Evolutionary conservation across 805 yeast genomes (phyloP).

Genomic region (Metschnikowia proteae): DNA sequence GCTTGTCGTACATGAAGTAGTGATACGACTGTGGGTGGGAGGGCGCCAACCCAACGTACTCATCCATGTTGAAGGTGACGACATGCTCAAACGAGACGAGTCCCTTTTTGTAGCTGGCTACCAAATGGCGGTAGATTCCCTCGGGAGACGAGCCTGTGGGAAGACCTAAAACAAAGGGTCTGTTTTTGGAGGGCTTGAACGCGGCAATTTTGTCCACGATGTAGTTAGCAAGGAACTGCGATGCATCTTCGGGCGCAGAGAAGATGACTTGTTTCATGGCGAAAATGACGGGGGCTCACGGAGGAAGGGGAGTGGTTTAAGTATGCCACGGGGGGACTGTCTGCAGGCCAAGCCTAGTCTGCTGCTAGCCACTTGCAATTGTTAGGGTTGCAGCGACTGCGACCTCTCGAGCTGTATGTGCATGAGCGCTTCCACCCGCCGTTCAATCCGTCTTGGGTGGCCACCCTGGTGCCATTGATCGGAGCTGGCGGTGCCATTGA

Average conservation of each 20-base stretch:
- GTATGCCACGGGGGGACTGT: background rate
- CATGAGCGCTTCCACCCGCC: background rate
- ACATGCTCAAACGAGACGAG: slow-evolving; percentile 47
- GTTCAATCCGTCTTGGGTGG: background rate
- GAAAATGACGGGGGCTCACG: too few species aligned
- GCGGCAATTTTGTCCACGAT: slow-evolving; percentile 41
- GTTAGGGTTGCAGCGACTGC: background rate
- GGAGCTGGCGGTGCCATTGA: background rate
- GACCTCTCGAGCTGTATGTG: background rate
- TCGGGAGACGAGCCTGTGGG: slow-evolving; percentile 65
- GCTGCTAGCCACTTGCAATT: background rate
- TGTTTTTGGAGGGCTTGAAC: slow-evolving; percentile 41
- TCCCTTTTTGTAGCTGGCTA: slow-evolving; percentile 41
- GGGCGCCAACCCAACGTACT: slow-evolving; percentile 49
- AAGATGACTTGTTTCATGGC: slow-evolving; percentile 23
- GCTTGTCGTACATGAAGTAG: slow-evolving; percentile 53
- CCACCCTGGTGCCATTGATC: background rate
- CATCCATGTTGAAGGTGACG: slow-evolving; percentile 62
- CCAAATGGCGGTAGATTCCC: slow-evolving; percentile 46
- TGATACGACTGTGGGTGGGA: slow-evolving; percentile 50
- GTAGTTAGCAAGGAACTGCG: slow-evolving; percentile 42
- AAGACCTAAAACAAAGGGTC: slow-evolving; percentile 53
- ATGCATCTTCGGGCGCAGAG: slow-evolving; percentile 38
- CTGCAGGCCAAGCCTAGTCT: background rate
- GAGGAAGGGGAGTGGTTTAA: background rate